phyloP scores from a whole-genome alignment of 306 rosid genomes.

The Carpinus fangiana region DNA sequence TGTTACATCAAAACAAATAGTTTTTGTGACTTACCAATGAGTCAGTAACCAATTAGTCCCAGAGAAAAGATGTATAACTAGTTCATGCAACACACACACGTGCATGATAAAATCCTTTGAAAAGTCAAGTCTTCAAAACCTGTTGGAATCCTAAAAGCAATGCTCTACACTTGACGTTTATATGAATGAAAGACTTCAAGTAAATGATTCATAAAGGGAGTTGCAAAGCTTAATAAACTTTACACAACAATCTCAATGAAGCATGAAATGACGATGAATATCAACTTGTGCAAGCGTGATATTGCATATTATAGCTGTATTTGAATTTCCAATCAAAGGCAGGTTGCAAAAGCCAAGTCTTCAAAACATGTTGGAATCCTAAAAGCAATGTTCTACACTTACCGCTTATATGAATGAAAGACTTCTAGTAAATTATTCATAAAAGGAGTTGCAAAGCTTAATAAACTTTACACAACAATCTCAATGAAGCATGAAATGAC shows the following conservation, averaged over 20 bases:
- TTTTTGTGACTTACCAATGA: no score
- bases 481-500: constrained; percentile 16
- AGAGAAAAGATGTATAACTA: no score
- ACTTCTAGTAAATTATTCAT: neutral
- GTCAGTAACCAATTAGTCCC: no score
- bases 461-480: constrained; percentile 3
- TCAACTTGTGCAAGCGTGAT: constrained; percentile 77
- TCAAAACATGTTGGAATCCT: neutral
- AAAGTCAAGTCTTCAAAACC: neutral
- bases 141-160: neutral
- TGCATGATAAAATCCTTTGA: neutral
- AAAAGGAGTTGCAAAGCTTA: neutral
- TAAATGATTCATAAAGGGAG: neutral
- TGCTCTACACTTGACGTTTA: neutral
- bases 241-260: constrained; percentile 12
- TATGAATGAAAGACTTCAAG: neutral
- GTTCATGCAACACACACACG: neutral
- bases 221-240: neutral
- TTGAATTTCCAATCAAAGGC: constrained; percentile 97
- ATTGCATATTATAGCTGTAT: constrained; percentile 93
- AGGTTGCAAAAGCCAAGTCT: constrained; percentile 49
- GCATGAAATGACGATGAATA: constrained; percentile 9
- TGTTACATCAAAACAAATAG: no score
- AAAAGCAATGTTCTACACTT: neutral
- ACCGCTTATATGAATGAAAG: neutral